Evolutionary conservation across 2,329 filamentous ascomycete genomes (phyloP).

Genomic region (Trichoderma harzianum): DNA sequence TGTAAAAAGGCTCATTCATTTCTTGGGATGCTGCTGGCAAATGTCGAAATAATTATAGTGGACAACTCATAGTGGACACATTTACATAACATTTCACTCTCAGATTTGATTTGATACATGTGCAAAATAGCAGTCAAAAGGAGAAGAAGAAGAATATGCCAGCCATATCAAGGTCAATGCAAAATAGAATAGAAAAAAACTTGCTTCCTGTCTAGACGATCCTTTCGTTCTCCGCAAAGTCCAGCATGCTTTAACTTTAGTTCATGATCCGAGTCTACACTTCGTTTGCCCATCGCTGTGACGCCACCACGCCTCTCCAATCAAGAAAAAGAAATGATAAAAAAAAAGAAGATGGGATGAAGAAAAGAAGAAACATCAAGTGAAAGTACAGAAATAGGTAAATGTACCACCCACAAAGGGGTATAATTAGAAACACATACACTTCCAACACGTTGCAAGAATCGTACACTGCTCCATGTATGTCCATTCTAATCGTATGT

Average conservation of each 20-base stretch:
- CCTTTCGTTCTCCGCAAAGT: neutral
- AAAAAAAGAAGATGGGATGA: neutral
- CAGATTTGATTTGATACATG: neutral
- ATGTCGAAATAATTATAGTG: neutral
- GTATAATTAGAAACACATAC: constrained; percentile 19
- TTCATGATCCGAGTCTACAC: constrained; percentile 9
- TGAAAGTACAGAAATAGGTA: constrained; percentile 5
- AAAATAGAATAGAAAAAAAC: neutral
- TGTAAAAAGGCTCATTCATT: neutral
- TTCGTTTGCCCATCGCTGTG: constrained; percentile 13
- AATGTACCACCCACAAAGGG: neutral
- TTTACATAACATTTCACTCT: neutral
- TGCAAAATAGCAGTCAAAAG: neutral
- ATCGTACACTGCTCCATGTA: constrained; percentile 16
- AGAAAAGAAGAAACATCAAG: neutral
- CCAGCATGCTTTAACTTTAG: constrained; percentile 3
- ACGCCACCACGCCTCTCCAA: constrained; percentile 8
- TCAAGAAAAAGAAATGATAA: neutral
- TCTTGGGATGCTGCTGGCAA: neutral
- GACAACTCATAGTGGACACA: neutral
- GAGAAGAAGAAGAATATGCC: neutral
- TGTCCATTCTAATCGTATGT: neutral
- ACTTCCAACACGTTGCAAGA: constrained; percentile 15
- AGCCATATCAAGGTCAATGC: neutral
- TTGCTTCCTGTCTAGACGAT: neutral